Evolutionary conservation across 805 yeast species (phyloP), one percentile per base, ranked within the genome.

Genomic region (Candida fluviatilis): DNA sequence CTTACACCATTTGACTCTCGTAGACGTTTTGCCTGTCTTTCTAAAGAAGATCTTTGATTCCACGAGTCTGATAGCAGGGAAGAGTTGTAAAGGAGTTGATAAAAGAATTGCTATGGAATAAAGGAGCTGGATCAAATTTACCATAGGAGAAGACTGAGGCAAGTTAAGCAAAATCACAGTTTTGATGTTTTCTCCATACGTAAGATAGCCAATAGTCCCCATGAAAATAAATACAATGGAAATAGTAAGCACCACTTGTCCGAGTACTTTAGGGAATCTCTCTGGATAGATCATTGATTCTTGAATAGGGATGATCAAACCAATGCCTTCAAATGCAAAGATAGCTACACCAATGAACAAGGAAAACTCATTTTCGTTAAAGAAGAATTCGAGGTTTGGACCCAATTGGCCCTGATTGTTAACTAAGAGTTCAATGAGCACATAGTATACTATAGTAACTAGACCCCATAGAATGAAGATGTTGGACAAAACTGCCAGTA

Each of bases 291-390:
- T 73, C 93, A 85, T 85, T 1, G 93, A 82, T 48, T 84, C 86
- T 51, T 84, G 88, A 37, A 85, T 82, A 0, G 95, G 95, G 17
- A 85, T 81, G 35, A 85, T 82, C 34, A 85, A 65, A 0, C 95
- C 93, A 40, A 85, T 84, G 1, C 95, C 95, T 62, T 85, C 95
- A 54, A 84, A 85, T n/a, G 93, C 88, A 65, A 85, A 85, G 21
- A 85, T 84, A 2, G 91, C 90, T 5, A 85, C 86, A 6, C 95
- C 95, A 36, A 84, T 79, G 52, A 84, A 84, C 34, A 85, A 60
- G 0, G 91, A 77, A 71, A 86, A 84, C 36, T 71, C 71, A 4
- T 71, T 65, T 21, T 64, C 43, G 55, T 84, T 84, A 60, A 84
- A 73, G 24, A 60, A 55, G 35, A 60, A 57, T 16, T 67, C 65